Conservation (phyloP, 2,329 filamentous ascomycete species). For the Epichloe coenophiala region DNA sequence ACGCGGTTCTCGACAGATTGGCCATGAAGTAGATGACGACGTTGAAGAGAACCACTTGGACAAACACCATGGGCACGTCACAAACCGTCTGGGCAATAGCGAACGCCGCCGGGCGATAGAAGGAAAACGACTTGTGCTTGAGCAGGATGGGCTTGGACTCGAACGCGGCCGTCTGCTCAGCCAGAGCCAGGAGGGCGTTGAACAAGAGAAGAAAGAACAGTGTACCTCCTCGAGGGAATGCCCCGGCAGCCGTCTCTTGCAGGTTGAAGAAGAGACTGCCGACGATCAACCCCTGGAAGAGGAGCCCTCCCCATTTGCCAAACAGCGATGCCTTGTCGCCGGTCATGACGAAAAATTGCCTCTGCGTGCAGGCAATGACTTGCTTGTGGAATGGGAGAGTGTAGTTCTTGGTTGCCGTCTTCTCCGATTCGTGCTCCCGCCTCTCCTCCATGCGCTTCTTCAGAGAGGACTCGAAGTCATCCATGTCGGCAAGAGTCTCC, state of each 20-base stretch:
- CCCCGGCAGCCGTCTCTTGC: conserved; percentile 42
- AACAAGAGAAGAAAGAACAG: conserved; percentile 42
- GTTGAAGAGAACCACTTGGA: conserved; percentile 55
- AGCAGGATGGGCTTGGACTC: conserved; percentile 49
- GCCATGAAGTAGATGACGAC: conserved; percentile 68
- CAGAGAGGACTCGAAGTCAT: conserved; percentile 49
- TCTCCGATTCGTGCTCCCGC: conserved; percentile 50
- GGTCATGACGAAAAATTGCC: conserved; percentile 67
- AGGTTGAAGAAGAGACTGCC: conserved; percentile 68
- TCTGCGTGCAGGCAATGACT: conserved; percentile 53
- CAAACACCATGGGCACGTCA: conserved; percentile 48
- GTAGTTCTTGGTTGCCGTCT: conserved; percentile 55
- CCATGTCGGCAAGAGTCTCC: conserved; percentile 45
- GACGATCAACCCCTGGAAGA: conserved; percentile 63
- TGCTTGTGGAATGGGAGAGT: conserved; percentile 65
- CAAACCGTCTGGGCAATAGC: conserved; percentile 41
- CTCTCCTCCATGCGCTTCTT: conserved; percentile 31
- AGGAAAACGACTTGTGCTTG: conserved; percentile 58
- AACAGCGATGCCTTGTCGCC: conserved; percentile 64
- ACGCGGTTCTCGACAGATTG: conserved; percentile 50
- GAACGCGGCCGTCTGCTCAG: conserved; percentile 57
- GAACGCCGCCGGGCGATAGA: conserved; percentile 48
- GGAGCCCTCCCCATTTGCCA: conserved; percentile 68
- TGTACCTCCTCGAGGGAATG: conserved; percentile 41
- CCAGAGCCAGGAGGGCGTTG: conserved; percentile 53